phyloP scores from a whole-genome alignment of 2,329 filamentous ascomycete genomes.

The Colletotrichum camelliae region DNA sequence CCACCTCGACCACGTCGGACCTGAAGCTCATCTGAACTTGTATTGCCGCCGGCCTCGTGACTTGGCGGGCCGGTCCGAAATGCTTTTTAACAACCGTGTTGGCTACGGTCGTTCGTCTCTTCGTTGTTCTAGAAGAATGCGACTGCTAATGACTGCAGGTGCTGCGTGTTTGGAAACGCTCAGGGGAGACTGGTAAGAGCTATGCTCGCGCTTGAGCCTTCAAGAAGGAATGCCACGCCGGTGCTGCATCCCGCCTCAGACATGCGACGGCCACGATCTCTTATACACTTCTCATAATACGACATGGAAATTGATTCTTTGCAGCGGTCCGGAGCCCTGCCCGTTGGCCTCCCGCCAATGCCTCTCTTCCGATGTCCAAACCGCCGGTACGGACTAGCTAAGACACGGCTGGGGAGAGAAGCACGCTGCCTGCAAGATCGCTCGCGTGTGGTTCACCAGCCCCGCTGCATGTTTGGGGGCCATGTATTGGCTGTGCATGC shows the following conservation, averaged over 20 bases:
- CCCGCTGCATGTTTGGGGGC: slow-evolving; percentile 2
- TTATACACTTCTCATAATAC: not conserved
- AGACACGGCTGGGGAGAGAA: not conserved
- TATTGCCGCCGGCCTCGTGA: not conserved
- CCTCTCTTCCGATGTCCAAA: not conserved
- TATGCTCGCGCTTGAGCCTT: not conserved
- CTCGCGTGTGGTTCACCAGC: not conserved
- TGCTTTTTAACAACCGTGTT: not conserved
- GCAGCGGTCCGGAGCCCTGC: not conserved
- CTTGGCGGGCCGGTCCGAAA: not conserved
- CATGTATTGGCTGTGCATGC: not conserved
- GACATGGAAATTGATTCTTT: not conserved
- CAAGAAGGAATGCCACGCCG: not conserved
- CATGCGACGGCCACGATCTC: not conserved
- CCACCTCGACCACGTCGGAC: slow-evolving; percentile 15
- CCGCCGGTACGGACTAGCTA: not conserved
- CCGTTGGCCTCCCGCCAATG: not conserved
- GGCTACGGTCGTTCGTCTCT: not conserved
- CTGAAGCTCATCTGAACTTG: slow-evolving; percentile 13
- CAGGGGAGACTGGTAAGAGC: not conserved
- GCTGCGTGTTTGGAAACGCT: not conserved
- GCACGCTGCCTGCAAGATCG: not conserved
- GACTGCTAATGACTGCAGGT: not conserved
- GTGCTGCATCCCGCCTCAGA: not conserved
- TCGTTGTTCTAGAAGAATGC: not conserved